Conservation (phyloP, 768 basidiomycete genomes). For the Lepiota brunneoincarnata region DNA sequence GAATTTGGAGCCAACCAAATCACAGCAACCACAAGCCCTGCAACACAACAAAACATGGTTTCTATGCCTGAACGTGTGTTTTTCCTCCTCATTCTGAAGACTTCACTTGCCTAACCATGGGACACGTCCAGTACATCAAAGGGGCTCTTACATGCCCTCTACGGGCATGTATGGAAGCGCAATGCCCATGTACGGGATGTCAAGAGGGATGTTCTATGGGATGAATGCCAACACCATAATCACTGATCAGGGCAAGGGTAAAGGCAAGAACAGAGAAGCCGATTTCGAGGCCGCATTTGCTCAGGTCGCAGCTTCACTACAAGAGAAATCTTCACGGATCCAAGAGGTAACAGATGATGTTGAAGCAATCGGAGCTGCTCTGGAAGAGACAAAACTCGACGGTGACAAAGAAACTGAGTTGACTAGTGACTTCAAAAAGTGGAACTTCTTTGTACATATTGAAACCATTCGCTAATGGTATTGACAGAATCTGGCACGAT, state of each 20-base stretch:
- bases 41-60: slow-evolving; percentile 32
- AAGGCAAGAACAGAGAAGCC: slow-evolving; percentile 74
- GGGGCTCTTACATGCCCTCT: slow-evolving; percentile 34
- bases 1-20: slow-evolving; percentile 46
- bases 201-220: slow-evolving; percentile 32
- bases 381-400: slow-evolving; percentile 35
- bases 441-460: slow-evolving; percentile 14
- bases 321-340: slow-evolving; percentile 29
- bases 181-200: slow-evolving; percentile 36
- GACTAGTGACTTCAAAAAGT: slow-evolving; percentile 54
- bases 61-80: slow-evolving; percentile 38
- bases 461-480: slow-evolving; percentile 3
- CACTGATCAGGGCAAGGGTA: slow-evolving; percentile 52
- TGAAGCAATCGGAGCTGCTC: slow-evolving; percentile 46
- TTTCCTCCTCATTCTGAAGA: neutral
- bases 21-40: slow-evolving; percentile 18
- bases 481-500: slow-evolving; percentile 57
- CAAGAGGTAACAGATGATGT: slow-evolving; percentile 41
- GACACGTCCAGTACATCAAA: slow-evolving; percentile 35
- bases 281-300: slow-evolving; percentile 89
- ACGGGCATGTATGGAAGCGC: slow-evolving; percentile 32
- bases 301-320: slow-evolving; percentile 53
- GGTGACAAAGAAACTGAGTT: slow-evolving; percentile 18
- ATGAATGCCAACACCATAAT: slow-evolving; percentile 21
- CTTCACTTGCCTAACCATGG: neutral